Base-by-base conservation (phyloP, 495 filamentous ascomycete species). In the Chaetomidium leptoderma region DNA sequence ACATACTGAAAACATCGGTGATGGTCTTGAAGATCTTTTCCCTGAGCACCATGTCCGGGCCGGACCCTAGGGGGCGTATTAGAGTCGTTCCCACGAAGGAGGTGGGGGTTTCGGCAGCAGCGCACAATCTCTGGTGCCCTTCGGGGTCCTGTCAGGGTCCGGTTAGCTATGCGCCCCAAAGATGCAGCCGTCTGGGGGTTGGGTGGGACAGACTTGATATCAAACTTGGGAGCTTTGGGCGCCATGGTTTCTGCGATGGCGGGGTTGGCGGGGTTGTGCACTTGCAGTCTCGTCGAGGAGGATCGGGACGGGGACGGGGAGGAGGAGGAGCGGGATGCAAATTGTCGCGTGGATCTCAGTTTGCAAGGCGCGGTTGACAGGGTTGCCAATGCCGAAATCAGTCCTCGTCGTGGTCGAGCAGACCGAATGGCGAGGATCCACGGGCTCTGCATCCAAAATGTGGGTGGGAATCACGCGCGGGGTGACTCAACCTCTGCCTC, bases 11-110 rank as follows among this genome's bases (percentile, higher is more conserved):
- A 64, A 95, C 89, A 55, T 85, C 74, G 58, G 84, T 86, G 71
- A 95, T 91, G 58, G 82, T 87, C 61, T 76, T 81, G 74, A 93
- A 93, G 70, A 95, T 93, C 70, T 83, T 83, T 72, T 95, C 89
- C 55, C 89, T 83, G 58, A 91, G 82, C 33, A 88, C 80, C 82
- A 88, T 88, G 67, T 88, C 86, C 63, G 75, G 79, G 40, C 87
- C 87, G 51, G 82, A 77, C 85, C 85, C 81, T 83, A 52, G 6
- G 35, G 19, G 16, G 24, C n/a, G n/a, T 55, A 55, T 70, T 68
- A 43, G 59, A 42, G 7, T 29, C 6, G 33, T 11, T 19, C 33
- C 23, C 24, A 21, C 6, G 43, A 11, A 9, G 27, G 19, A 21
- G 11, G 19, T 16, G 40, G 30, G 35, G 6, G 4, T 11, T 39